Base-by-base conservation (phyloP, 208 protist species). In the Endotrypanum monterogeii region DNA sequence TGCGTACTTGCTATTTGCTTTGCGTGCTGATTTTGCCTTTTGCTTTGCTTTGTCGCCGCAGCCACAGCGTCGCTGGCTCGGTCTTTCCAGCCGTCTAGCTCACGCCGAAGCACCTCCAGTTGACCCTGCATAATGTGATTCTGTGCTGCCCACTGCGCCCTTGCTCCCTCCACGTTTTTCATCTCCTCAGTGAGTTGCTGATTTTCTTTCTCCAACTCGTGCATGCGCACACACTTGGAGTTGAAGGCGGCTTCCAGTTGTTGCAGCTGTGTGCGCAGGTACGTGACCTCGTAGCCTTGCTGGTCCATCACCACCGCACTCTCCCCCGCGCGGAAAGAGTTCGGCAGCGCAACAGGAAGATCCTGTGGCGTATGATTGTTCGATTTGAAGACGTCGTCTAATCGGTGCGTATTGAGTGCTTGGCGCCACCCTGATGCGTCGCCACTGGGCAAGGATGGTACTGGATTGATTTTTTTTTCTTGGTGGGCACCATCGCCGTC, bases 221-320 rank as follows among this genome's bases (percentile, higher is more conserved):
- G 88, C 67, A 94, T 63, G 0, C 83, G 80, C 54, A 94, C 89
- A 69, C 89, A 96, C 78, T 93, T 96, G 37, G 85, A 67, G 73
- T 94, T 96, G 73, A 90, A 94, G 14, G 89, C 92, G 18, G 92
- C 92, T 76, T 96, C 89, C 6, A 94, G 81, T 73, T 96, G 92
- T 67, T 94, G 86, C 56, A 96, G 73, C 69, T 96, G 88, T 50
- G 76, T 79, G 23, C 89, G 88, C 51, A 96, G 82, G 69, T 91
- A 96, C 12, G 89, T 87, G 35, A 91, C 83, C 65, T 96, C 92
- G 67, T 96, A 96, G n/a, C 89, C 83, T 28, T 78, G 73, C 39
- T 83, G 88, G 74, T 94, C 89, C 50, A 94, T 66, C 56, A 95
- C 32, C 50, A 67, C 77, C 28, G 58, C 35, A 32, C 67, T 78